These are phyloP conservation scores for Cylindrotheca fusiformis DNA, from an alignment of 108 stramenopile species.

Conservation along the genomic window DNA sequence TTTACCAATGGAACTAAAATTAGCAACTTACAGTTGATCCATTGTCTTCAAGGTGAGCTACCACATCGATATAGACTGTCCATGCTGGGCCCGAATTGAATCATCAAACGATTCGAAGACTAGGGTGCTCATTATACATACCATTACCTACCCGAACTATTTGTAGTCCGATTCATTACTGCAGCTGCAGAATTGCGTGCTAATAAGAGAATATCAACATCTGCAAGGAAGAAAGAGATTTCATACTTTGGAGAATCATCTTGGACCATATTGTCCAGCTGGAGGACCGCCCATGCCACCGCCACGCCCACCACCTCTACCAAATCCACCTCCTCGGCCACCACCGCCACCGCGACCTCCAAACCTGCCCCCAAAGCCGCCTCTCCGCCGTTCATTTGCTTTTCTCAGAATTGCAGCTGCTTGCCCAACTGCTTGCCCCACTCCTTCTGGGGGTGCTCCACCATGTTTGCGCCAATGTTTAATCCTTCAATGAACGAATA, in stretches of 20 bases:
- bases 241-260: slow-evolving; percentile 10
- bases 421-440: slow-evolving; percentile 86
- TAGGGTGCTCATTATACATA: slow-evolving; percentile 9
- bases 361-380: slow-evolving; percentile 64
- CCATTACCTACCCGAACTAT: slow-evolving; percentile 17
- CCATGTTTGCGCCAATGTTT: slow-evolving; percentile 89
- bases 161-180: no score
- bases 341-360: slow-evolving; percentile 52
- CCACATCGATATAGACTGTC: no score
- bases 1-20: no score
- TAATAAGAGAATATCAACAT: no score
- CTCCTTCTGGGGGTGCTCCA: slow-evolving; percentile 90
- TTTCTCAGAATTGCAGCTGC: slow-evolving; percentile 88
- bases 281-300: slow-evolving; percentile 11
- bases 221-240: background rate
- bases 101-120: no score
- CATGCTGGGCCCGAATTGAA: no score
- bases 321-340: slow-evolving; percentile 29
- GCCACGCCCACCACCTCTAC: slow-evolving; percentile 30
- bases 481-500: slow-evolving; percentile 43
- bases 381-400: slow-evolving; percentile 70
- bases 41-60: no score
- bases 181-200: no score
- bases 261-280: slow-evolving; percentile 42
- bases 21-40: no score